Conservation (phyloP, 116 monocot genomes). For the Papilionanthe hybrid region DNA sequence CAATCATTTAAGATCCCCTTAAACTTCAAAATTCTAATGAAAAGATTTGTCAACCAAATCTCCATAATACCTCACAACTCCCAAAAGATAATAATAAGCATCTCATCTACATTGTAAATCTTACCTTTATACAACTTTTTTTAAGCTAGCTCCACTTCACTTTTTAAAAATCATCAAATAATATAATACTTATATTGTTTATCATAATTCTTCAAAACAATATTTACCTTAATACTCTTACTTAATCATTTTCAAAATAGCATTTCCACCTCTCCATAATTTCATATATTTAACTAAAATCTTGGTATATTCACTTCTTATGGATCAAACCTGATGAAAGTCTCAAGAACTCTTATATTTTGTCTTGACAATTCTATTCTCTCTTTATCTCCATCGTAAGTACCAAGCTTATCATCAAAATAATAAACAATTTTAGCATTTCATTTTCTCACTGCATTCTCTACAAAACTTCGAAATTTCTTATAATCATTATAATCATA, state of each 20-base stretch:
- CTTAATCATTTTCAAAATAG: neutral
- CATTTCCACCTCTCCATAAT: neutral
- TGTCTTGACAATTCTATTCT: neutral
- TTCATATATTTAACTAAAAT: neutral
- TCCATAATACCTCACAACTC: no score
- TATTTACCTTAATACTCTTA: neutral
- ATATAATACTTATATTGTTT: no score
- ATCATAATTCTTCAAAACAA: neutral
- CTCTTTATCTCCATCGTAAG: neutral
- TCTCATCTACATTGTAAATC: no score
- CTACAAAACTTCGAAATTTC: neutral
- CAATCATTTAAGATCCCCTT: no score
- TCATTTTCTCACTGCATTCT: neutral
- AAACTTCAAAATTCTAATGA: no score
- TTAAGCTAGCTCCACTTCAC: no score
- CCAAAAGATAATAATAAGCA: no score
- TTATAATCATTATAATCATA: neutral
- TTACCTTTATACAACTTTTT: no score
- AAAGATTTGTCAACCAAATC: no score
- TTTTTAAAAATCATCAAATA: no score
- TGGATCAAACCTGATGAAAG: neutral
- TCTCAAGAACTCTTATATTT: neutral
- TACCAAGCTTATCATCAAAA: neutral
- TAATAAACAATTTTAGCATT: neutral
- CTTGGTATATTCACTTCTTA: neutral